Base-by-base conservation (phyloP, 306 rosid genomes). In the Lablab purpureus region DNA sequence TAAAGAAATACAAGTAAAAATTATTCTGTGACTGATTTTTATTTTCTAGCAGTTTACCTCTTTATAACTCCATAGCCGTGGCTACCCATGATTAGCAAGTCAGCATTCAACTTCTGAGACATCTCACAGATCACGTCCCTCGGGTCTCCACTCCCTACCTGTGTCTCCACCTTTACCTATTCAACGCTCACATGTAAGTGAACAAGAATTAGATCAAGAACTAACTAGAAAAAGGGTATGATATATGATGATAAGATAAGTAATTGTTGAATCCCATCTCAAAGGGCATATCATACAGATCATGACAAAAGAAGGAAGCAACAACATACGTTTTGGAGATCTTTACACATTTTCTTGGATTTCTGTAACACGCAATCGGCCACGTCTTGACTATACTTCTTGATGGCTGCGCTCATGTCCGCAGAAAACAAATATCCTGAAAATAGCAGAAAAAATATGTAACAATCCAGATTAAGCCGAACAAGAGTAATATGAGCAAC, bases 1-100 rank as follows among this genome's bases (percentile, higher is more conserved):
- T 43, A 12, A 37, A 37, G 41, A 37, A 37, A 0, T 6, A 37
- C 1, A 37, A 1, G 3, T 34, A 4, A 34, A n/a, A n/a, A 32
- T 32, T 32, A 32, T 32, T 32, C 36, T 0, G 6, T 32, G 4
- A 3, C 36, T 32, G 7, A 1, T 34, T 34, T 34, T 34, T 0
- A 7, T 12, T 11, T 43, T 50, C 4, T 50, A 7, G 19, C 4
- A 52, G 13, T 19, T 7, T 15, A 87, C 93, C 97, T 92, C 85
- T 85, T 87, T 63, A 89, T 71, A 4, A 72, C 19, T 59, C 92
- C 94, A 47, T 87, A 81, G 5, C 92, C 91, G 65, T 74, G 96
- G 87, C 89, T 88, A 52, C 97, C 97, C 87, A 89, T 76, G 14
- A 93, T 87, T 51, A 93, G 58, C 46, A 91, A 49, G 25, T 93